These are phyloP conservation scores for Amaranthus cruentus DNA, from an alignment of 148 eudicot genomes.

Conservation along the genomic window DNA sequence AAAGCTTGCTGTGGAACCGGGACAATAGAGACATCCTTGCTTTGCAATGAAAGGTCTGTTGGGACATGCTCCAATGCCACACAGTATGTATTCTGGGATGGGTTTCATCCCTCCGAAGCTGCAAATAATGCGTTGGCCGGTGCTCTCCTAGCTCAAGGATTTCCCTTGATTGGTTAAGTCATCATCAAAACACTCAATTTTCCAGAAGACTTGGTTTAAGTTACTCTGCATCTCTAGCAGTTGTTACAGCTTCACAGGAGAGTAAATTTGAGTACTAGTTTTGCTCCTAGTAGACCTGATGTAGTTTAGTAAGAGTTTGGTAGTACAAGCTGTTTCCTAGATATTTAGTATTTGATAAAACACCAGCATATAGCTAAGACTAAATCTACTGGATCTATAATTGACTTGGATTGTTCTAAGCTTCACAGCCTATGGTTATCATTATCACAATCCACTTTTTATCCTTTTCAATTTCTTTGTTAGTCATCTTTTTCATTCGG, in stretches of 20 bases:
- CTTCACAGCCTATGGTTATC: background rate
- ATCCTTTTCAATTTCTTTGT: background rate
- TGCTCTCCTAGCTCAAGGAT: conserved; percentile 54
- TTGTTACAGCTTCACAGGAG: background rate
- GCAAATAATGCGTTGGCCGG: conserved; percentile 65
- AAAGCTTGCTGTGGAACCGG: conserved; percentile 86
- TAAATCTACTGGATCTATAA: background rate
- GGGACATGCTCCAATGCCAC: conserved; percentile 80
- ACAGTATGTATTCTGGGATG: conserved; percentile 75
- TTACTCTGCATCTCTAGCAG: background rate
- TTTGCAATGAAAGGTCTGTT: conserved; percentile 60
- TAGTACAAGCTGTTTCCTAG: background rate
- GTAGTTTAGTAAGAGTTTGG: background rate
- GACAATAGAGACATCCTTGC: conserved; percentile 67
- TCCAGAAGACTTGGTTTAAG: background rate
- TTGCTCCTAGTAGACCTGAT: background rate
- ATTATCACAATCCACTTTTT: background rate
- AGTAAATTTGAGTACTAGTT: conserved; percentile 2
- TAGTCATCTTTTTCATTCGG: no score
- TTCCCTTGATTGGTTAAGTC: conserved; percentile 45
- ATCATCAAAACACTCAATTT: background rate
- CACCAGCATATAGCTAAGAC: background rate
- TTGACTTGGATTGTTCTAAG: background rate
- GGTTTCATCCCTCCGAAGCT: conserved; percentile 81
- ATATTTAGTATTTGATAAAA: background rate